phyloP scores from a whole-genome alignment of 2,329 filamentous ascomycete genomes.

The Botrytis paeoniae region DNA sequence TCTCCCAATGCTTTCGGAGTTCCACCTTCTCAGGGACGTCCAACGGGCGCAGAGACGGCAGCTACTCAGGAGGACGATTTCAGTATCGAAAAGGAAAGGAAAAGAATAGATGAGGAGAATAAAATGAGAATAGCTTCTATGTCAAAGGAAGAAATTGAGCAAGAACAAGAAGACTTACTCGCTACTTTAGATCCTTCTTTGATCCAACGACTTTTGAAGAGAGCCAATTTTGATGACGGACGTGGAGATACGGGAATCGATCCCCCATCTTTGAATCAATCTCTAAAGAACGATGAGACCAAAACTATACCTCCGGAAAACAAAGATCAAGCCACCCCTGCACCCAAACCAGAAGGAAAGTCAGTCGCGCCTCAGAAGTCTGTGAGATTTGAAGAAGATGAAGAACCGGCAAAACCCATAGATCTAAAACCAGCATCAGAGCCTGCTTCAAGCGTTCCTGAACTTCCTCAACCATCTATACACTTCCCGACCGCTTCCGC shows the following conservation, averaged over 20 bases:
- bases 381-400: conserved; percentile 39
- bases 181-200: conserved; percentile 71
- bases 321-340: conserved; percentile 23
- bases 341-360: conserved; percentile 30
- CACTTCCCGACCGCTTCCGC: conserved; percentile 45
- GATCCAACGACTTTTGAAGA: conserved; percentile 67
- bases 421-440: conserved; percentile 38
- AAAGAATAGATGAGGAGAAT: conserved; percentile 81
- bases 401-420: conserved; percentile 44
- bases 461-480: conserved; percentile 41
- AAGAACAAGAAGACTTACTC: conserved; percentile 78
- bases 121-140: conserved; percentile 69
- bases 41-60: conserved; percentile 25
- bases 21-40: conserved; percentile 22
- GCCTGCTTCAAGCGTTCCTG: conserved; percentile 57
- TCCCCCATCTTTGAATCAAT: conserved; percentile 14
- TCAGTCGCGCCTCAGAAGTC: conserved; percentile 43
- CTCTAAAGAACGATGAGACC: conserved; percentile 1
- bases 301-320: background rate
- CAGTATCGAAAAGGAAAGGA: conserved; percentile 56
- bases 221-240: conserved; percentile 38
- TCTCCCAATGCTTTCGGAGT: conserved; percentile 27
- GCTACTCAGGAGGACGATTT: conserved; percentile 28
- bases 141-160: conserved; percentile 76
- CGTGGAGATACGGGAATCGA: conserved; percentile 37